Evolutionary conservation across 768 basidiomycete genomes (phyloP).

Genomic region (Pleurotus platypus): DNA sequence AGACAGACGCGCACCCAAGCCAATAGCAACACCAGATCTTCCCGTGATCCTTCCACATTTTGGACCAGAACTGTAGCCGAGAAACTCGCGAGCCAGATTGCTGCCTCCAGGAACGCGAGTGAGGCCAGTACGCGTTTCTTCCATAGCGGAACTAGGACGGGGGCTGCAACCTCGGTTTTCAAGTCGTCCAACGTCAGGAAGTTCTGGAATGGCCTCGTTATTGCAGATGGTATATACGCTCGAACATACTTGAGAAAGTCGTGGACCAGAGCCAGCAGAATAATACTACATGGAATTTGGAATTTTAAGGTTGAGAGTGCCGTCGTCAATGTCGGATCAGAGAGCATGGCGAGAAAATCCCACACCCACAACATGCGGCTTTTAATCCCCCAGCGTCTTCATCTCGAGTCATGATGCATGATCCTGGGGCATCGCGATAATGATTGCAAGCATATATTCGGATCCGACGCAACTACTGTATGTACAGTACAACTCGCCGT

Average conservation of each 20-base stretch:
- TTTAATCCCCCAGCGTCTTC: no score
- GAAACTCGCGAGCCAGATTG: conserved; percentile 41
- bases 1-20: conserved; percentile 44
- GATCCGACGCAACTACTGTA: no score
- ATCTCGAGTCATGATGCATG: no score
- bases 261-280: conserved; percentile 24
- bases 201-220: conserved; percentile 43
- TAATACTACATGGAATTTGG: conserved; percentile 14
- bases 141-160: conserved; percentile 14
- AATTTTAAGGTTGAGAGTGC: background rate
- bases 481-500: no score
- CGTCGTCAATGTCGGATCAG: background rate
- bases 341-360: conserved; percentile 3
- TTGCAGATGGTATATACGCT: conserved; percentile 15
- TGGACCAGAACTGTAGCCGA: conserved; percentile 27
- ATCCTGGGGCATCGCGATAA: no score
- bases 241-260: conserved; percentile 22
- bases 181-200: conserved; percentile 48
- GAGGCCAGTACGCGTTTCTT: conserved; percentile 30
- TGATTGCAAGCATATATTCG: no score
- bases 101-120: conserved; percentile 33
- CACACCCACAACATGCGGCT: background rate
- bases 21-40: conserved; percentile 30
- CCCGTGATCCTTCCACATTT: conserved; percentile 17
- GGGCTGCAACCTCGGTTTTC: conserved; percentile 16